Evolutionary conservation across 179 eudicot genomes (phyloP).

Genomic region (Spinacia oleracea): DNA sequence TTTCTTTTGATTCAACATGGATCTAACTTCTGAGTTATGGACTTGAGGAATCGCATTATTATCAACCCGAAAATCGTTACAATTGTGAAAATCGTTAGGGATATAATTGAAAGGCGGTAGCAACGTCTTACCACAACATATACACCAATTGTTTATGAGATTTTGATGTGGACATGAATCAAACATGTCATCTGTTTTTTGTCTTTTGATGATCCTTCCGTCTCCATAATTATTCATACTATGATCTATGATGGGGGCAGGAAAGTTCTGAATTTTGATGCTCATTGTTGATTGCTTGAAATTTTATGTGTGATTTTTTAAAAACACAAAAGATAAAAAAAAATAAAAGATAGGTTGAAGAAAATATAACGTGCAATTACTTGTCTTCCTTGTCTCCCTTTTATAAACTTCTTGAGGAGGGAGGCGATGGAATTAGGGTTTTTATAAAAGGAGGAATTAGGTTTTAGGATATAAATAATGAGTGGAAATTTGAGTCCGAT

Average conservation of each 20-base stretch:
- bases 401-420: too few species aligned
- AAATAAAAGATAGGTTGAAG: too few species aligned
- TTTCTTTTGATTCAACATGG: conserved; percentile 54
- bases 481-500: too few species aligned
- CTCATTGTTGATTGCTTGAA: not conserved
- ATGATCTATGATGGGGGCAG: not conserved
- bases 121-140: not conserved
- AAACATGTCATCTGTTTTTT: not conserved
- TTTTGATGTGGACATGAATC: not conserved
- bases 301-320: too few species aligned
- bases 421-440: too few species aligned
- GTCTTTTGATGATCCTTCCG: not conserved
- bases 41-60: conserved; percentile 49
- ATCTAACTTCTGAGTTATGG: conserved; percentile 48
- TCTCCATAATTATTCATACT: not conserved
- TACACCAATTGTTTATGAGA: not conserved
- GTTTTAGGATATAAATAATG: too few species aligned
- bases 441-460: too few species aligned
- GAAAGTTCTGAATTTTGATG: not conserved
- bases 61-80: conserved; percentile 43
- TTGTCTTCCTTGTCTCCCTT: too few species aligned
- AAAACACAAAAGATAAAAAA: too few species aligned
- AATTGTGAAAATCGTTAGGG: conserved; percentile 5
- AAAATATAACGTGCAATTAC: too few species aligned
- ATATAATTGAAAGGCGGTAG: not conserved